Base-by-base conservation (phyloP, 768 basidiomycete genomes). In the Russula sp. region DNA sequence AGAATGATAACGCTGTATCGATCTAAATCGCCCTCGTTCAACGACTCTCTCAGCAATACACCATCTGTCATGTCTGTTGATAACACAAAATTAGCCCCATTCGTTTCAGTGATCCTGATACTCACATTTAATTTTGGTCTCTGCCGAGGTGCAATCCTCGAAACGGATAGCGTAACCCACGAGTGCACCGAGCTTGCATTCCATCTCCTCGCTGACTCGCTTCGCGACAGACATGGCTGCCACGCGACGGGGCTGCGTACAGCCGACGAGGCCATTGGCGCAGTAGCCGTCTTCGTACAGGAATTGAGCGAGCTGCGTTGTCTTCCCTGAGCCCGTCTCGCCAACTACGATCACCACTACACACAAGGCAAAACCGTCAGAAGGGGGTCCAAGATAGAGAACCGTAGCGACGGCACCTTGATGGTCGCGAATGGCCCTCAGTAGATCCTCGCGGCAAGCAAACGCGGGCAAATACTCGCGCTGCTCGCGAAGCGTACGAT, bases 221-320 rank as follows among this genome's bases (percentile, higher is more conserved):
- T 99, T 98, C n/a, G 97, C 97, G 7, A 98, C 97, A 10, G 92
- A 95, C 97, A 99, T 98, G 16, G 97, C 97, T 50, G 97, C 97
- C 34, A 99, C 97, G 77, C 97, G 94, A 69, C 97, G 84, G 54
- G 97, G 97, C 72, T 99, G 97, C 0, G 97, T 99, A 71, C 97
- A 99, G 11, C 96, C 96, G 55, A 99, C 86, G 48, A 98, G 80
- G 18, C 96, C 96, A 75, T 86, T 82, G 4, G 82, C 73, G 68
- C 94, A 91, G 74, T 96, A 99, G 0, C 97, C 97, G 66, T 99
- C 97, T 73, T 99, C 97, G 71, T 98, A 92, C 65, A 99, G 74
- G 76, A 94, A 99, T 71, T 99, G 97, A 0, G 91, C 79, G 6
- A 99, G 78, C 73, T 99, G 97, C 0, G 97, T 98, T 1, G 97